phyloP scores from a whole-genome alignment of 305 asterid species.

The Solanum hybrid region DNA sequence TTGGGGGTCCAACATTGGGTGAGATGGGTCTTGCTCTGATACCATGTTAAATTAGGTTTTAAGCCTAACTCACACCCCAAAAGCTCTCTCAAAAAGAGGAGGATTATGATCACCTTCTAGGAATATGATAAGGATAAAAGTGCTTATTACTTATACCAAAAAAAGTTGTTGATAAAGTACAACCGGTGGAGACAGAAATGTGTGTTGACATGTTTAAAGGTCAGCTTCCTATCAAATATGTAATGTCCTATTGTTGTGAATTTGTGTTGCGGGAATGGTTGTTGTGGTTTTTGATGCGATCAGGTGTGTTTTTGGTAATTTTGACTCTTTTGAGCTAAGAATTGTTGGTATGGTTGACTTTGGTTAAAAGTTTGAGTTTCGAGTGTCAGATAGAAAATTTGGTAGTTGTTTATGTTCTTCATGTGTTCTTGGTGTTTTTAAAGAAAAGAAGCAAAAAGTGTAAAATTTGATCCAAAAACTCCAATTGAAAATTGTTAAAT shows the following conservation, averaged over 20 bases:
- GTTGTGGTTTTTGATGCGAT: neutral
- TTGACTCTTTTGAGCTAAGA: neutral
- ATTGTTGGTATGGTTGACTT: neutral
- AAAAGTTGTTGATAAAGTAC: neutral
- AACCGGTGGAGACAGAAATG: neutral
- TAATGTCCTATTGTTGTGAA: neutral
- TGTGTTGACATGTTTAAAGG: neutral
- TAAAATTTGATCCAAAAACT: too few species aligned
- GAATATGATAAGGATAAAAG: neutral
- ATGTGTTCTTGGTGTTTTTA: neutral
- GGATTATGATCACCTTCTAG: neutral
- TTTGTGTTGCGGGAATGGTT: neutral
- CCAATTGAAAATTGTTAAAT: too few species aligned
- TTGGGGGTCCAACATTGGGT: too few species aligned
- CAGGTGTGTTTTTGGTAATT: neutral
- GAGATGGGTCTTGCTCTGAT: too few species aligned
- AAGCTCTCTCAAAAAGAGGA: too few species aligned
- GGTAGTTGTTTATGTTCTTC: neutral
- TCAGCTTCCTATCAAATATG: too few species aligned
- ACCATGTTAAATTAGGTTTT: too few species aligned
- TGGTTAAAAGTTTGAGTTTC: neutral
- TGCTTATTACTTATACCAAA: neutral
- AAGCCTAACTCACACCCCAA: too few species aligned
- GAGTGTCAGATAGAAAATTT: neutral
- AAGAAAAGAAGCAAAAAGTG: too few species aligned